Evolutionary conservation across 768 basidiomycete species (phyloP).

Genomic region (Dioszegia crocea): DNA sequence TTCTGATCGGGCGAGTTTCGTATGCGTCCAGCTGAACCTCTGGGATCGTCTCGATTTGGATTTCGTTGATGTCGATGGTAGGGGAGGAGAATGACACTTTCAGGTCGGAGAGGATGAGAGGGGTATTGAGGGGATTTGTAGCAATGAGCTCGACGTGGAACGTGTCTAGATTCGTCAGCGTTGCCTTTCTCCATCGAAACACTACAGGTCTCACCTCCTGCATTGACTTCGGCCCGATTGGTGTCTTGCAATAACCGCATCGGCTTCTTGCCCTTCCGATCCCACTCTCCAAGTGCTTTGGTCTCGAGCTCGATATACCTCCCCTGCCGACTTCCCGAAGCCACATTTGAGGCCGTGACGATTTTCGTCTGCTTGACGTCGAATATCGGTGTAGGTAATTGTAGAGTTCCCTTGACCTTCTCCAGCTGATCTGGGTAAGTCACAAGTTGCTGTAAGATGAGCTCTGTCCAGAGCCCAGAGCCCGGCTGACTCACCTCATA

Average conservation of each 20-base stretch:
- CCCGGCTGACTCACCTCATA: conserved; percentile 60
- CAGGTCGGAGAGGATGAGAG: conserved; percentile 37
- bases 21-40: conserved; percentile 62
- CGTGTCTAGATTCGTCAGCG: conserved; percentile 31
- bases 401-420: conserved; percentile 53
- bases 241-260: conserved; percentile 22
- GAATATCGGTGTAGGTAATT: conserved; percentile 67
- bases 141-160: conserved; percentile 48
- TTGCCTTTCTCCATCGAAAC: too few relatives aligned
- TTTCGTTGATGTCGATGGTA: conserved; percentile 51
- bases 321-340: conserved; percentile 49
- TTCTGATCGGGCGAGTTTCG: conserved; percentile 65
- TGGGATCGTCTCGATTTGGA: conserved; percentile 57
- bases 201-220: conserved; percentile 30
- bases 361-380: conserved; percentile 59
- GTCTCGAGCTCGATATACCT: conserved; percentile 65
- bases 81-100: conserved; percentile 5
- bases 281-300: conserved; percentile 58
- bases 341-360: conserved; percentile 56
- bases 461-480: background rate
- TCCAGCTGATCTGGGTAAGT: conserved; percentile 57
- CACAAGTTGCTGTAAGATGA: conserved; percentile 60
- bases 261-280: conserved; percentile 41
- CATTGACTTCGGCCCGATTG: conserved; percentile 19
- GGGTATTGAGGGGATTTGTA: conserved; percentile 49